Base-by-base conservation (phyloP, 2,329 filamentous ascomycete species). In the Fusarium annulatum region DNA sequence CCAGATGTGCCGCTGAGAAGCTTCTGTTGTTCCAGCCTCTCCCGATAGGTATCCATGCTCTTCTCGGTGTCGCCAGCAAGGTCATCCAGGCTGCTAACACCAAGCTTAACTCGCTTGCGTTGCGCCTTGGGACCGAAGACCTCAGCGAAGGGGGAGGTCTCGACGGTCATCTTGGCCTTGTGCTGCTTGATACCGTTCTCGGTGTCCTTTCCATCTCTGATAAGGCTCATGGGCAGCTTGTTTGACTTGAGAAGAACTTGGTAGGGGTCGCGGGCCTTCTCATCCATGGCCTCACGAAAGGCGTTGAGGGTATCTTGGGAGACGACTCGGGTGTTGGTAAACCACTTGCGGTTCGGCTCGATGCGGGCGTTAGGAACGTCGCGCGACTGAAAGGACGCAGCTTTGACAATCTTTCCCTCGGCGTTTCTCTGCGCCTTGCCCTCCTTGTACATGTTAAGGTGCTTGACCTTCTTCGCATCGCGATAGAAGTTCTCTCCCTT, bases 401-500 rank as follows among this genome's bases (percentile, higher is more conserved):
- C 91, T 84, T 96, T 92, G 62, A 92, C 93, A 81, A 99, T 93
- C 78, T 96, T 91, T 79, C 96, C 96, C 18, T 89, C 85, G 55
- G 93, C 91, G 80, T 98, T 97, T 74, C 94, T 90, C 83, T 93
- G 90, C 16, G 94, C 90, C 80, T 93, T 94, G 75, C 94, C 94
- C 80, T 95, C 94, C 82, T 96, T 98, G 83, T 93, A 92, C 87
- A 97, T 96, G 82, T 96, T 97, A 81, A 98, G 85, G 72, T 89
- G 89, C 86, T 96, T 97, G 77, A 97, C 89, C 85, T 94, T 95
- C 86, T 98, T 98, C 78, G 93, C 94, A 87, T 86, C 82, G 75
- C 86, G 91, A 87, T 98, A 98, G 86, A 98, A 99, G 87, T 98
- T 98, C 88, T 98, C 96, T 85, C 96, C 96, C 86, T 99, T 99